Base-by-base conservation (phyloP, 306 rosid species). In the Malus fusca region DNA sequence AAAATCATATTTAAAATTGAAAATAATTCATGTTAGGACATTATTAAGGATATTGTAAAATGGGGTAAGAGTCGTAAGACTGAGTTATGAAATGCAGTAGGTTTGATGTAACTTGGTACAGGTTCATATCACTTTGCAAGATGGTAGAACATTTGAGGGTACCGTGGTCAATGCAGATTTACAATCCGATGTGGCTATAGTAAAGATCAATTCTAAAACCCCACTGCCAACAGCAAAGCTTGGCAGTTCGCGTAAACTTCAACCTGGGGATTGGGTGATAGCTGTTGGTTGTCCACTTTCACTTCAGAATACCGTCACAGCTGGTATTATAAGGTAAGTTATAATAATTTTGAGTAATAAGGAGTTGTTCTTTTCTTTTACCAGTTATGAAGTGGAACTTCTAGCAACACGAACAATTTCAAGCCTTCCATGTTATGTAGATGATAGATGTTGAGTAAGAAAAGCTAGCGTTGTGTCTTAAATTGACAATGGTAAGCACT, bases 261-360 rank as follows among this genome's bases (percentile, higher is more conserved):
- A 87, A 59, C 97, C 98, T 23, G 98, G 98, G 75, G 97, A 95
- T 64, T 95, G 97, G 97, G 97, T 92, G 31, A 40, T 92, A 77
- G 90, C 97, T 35, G 52, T 95, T 81, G 97, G 97, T 25, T 90
- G 97, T 82, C 97, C 98, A 17, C 92, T 75, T 67, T 86, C 96
- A n/a, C 96, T 92, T 83, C 93, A 92, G 87, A 95, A 90, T 80
- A 92, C 97, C 6, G 88, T 95, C 77, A 95, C 98, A 63, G 89
- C 97, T 80, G 98, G 98, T 77, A 95, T 95, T 51, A 88, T 95
- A 68, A 95, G 98, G 98, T 92, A 48, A 15, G 4, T 9, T 13
- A 56, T 42, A 13, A 7, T 60, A 53, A 11, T 33, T 67, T 21
- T 13, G 11, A 63, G 25, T 71, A 53, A 40, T 17, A 3, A 21